These are phyloP conservation scores for Scenedesmus sp. DNA, from an alignment of 163 green algal genomes.

Conservation along the genomic window DNA sequence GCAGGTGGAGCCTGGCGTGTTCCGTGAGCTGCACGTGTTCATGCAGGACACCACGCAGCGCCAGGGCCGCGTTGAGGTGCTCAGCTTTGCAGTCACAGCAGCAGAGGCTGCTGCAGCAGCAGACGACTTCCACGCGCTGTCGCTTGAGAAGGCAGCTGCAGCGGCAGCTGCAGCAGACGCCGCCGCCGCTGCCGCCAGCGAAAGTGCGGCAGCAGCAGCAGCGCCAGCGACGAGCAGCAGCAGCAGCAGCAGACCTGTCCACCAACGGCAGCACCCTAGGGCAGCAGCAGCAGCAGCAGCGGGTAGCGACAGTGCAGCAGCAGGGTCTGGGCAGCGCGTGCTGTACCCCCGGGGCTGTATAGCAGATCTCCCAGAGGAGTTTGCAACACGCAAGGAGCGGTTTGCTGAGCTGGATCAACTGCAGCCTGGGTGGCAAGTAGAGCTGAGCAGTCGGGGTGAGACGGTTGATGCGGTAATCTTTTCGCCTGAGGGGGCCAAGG, in stretches of 20 bases:
- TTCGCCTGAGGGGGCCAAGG: constrained; percentile 72
- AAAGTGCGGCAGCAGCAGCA: neutral
- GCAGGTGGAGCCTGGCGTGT: constrained; percentile 92
- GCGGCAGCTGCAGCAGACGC: constrained; percentile 8
- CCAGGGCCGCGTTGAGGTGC: constrained; percentile 86
- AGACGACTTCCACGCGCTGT: constrained; percentile 53
- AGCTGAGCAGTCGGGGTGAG: constrained; percentile 76
- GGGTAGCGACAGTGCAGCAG: neutral
- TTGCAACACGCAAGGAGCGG: constrained; percentile 78
- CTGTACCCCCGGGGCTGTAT: constrained; percentile 81
- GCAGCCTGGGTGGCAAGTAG: constrained; percentile 85
- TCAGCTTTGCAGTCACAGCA: constrained; percentile 76
- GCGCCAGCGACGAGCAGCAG: constrained; percentile 1
- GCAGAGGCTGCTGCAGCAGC: constrained; percentile 61
- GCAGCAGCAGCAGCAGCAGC: constrained; percentile 24
- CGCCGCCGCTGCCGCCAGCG: neutral
- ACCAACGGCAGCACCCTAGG: constrained; percentile 12
- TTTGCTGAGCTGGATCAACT: constrained; percentile 92
- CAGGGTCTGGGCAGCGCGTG: constrained; percentile 50
- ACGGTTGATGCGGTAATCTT: constrained; percentile 91
- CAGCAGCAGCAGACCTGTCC: constrained; percentile 2
- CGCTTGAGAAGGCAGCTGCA: constrained; percentile 37
- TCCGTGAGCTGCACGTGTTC: constrained; percentile 85
- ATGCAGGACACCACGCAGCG: constrained; percentile 71
- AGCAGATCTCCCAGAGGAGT: constrained; percentile 79